phyloP scores from a whole-genome alignment of 331 rosid species.

The Arachis monticola region DNA sequence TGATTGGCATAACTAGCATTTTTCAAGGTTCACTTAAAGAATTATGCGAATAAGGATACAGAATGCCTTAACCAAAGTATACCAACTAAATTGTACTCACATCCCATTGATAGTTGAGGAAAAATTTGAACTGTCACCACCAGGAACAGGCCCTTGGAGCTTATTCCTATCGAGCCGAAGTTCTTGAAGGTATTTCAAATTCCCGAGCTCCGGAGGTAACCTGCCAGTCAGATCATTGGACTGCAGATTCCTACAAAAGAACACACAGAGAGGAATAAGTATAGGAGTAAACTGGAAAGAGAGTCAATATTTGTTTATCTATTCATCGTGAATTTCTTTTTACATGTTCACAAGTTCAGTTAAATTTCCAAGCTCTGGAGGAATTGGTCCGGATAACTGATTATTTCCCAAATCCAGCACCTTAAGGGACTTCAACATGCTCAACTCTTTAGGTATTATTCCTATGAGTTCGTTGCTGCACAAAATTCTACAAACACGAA shows the following conservation, averaged over 20 bases:
- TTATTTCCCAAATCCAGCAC: constrained; percentile 90
- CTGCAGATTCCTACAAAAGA: constrained; percentile 76
- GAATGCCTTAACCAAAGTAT: constrained; percentile 9
- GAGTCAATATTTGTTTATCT: constrained; percentile 4
- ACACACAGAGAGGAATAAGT: constrained; percentile 41
- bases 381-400: constrained; percentile 83
- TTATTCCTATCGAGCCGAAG: constrained; percentile 85
- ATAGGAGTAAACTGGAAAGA: constrained; percentile 31
- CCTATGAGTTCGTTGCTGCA: constrained; percentile 83
- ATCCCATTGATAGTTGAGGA: constrained; percentile 54
- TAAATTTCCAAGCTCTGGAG: constrained; percentile 81
- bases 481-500: constrained; percentile 64
- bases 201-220: constrained; percentile 75
- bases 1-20: constrained; percentile 4
- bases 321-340: constrained; percentile 33
- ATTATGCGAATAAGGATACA: constrained; percentile 5
- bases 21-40: constrained; percentile 7
- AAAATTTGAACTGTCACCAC: constrained; percentile 43
- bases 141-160: constrained; percentile 89
- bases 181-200: constrained; percentile 74
- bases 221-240: constrained; percentile 80
- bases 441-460: constrained; percentile 74
- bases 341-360: constrained; percentile 70
- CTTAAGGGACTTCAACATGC: constrained; percentile 63
- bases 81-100: constrained; percentile 58